phyloP scores from a whole-genome alignment of 805 yeast species.

The Wickerhamiella spandovensis region DNA sequence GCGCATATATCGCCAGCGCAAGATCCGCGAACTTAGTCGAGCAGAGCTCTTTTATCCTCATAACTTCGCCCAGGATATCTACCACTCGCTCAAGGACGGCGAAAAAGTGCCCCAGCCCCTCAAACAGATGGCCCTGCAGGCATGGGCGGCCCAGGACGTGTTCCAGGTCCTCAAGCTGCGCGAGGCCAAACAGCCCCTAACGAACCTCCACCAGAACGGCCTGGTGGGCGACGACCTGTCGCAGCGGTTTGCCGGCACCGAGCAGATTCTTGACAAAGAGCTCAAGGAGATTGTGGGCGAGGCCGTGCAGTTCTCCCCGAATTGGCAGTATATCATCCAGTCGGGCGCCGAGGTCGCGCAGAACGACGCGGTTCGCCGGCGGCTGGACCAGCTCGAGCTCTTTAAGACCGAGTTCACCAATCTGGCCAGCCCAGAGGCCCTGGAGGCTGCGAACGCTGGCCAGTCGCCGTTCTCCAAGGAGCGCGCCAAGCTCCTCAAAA shows the following conservation, averaged over 20 bases:
- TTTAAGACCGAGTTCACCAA: constrained; percentile 14
- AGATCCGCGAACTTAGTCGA: constrained; percentile 37
- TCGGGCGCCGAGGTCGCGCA: constrained; percentile 79
- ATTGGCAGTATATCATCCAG: constrained; percentile 69
- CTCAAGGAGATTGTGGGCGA: constrained; percentile 61
- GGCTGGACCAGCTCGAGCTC: constrained; percentile 30
- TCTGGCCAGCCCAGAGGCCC: constrained; percentile 6
- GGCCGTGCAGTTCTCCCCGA: constrained; percentile 58
- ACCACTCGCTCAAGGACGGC: constrained; percentile 36
- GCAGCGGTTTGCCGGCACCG: constrained; percentile 66
- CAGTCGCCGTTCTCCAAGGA: background rate
- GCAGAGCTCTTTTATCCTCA: constrained; percentile 60
- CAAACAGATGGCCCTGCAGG: constrained; percentile 50
- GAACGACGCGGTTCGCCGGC: constrained; percentile 80
- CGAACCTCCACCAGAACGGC: constrained; percentile 68
- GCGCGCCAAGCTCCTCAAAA: background rate
- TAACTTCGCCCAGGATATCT: constrained; percentile 53
- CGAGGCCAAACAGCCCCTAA: constrained; percentile 60
- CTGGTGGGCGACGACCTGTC: constrained; percentile 81
- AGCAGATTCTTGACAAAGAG: constrained; percentile 69
- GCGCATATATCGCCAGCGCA: constrained; percentile 47
- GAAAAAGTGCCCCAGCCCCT: constrained; percentile 65
- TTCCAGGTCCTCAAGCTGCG: constrained; percentile 71
- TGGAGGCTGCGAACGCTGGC: background rate
- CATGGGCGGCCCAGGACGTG: constrained; percentile 76